These are phyloP conservation scores for Starmera pachycereana DNA, from an alignment of 805 yeast species.

Conservation along the genomic window DNA sequence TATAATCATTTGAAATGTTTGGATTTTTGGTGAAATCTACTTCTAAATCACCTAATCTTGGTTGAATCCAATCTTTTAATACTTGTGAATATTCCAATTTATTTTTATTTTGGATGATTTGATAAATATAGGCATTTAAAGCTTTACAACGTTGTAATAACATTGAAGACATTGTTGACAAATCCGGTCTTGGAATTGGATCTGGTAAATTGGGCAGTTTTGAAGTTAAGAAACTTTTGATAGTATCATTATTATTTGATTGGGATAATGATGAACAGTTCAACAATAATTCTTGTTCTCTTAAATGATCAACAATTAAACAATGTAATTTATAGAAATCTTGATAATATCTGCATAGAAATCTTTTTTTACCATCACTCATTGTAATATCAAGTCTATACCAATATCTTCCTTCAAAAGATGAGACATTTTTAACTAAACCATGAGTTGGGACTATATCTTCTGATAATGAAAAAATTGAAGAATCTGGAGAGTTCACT, in stretches of 20 bases:
- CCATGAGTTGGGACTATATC: constrained; percentile 23
- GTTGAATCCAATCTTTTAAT: constrained; percentile 20
- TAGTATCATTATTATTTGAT: constrained; percentile 1
- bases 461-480: neutral
- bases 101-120: constrained; percentile 20
- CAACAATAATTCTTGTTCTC: neutral
- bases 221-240: neutral
- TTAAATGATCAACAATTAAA: constrained; percentile 18
- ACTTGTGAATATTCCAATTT: constrained; percentile 14
- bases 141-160: constrained; percentile 29
- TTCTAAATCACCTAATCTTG: constrained; percentile 23
- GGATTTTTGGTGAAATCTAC: constrained; percentile 5
- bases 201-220: constrained; percentile 34
- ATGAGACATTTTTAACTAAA: constrained; percentile 29
- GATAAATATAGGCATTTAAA: constrained; percentile 30
- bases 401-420: constrained; percentile 37
- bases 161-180: constrained; percentile 18
- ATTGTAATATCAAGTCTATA: constrained; percentile 34
- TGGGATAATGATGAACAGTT: constrained; percentile 5
- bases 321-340: constrained; percentile 39
- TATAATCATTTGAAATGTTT: constrained; percentile 8
- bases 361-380: constrained; percentile 25
- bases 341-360: constrained; percentile 38
- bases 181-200: constrained; percentile 32
- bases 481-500: no score